Base-by-base conservation (phyloP, 495 filamentous ascomycete genomes). In the Rusavskia elegans region DNA sequence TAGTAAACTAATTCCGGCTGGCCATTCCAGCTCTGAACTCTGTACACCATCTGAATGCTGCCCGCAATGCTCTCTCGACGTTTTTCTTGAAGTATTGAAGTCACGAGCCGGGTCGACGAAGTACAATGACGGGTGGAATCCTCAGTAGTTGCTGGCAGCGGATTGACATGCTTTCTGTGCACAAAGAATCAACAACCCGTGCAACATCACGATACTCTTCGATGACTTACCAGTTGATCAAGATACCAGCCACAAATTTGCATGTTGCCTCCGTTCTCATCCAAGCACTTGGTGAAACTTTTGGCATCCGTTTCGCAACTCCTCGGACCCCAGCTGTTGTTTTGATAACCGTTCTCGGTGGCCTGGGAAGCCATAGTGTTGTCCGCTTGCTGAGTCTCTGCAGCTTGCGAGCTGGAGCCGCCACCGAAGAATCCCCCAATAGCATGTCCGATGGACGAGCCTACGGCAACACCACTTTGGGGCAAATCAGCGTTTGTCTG, bases 161-260 rank as follows among this genome's bases (percentile, higher is more conserved):
- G 75, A 71, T 77, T 97, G 90, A 77, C 90, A 97, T 49, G 90
- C 87, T 77, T 95, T 95, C 80, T 82, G 54, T 61, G 55, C 32
- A 27, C 30, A 48, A 21, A 19, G n/a, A 53, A 54, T 65, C 52
- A 58, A 49, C 50, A 57, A 56, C 46, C 54, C 40, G 21, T 69
- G 66, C 62, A 66, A 65, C 59, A 48, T 35, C 8, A 42, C n/a
- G 38, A 54, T 27, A 42, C 27, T 25, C 27, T 48, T 32, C 38
- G 30, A 42, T 21, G 53, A 67, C 66, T 49, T 68, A 80, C 75
- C 66, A 98, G 73, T 78, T 98, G 92, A 68, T 97, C 90, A 60
- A 98, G 68, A 66, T 98, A 98, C 92, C 92, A 98, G 56, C 82
- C 81, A 71, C 92, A 98, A 61, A 95, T 95, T 66, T 84, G 82